These are phyloP conservation scores for Hemileccinum impolitum DNA, from an alignment of 768 basidiomycete species.

Conservation along the genomic window DNA sequence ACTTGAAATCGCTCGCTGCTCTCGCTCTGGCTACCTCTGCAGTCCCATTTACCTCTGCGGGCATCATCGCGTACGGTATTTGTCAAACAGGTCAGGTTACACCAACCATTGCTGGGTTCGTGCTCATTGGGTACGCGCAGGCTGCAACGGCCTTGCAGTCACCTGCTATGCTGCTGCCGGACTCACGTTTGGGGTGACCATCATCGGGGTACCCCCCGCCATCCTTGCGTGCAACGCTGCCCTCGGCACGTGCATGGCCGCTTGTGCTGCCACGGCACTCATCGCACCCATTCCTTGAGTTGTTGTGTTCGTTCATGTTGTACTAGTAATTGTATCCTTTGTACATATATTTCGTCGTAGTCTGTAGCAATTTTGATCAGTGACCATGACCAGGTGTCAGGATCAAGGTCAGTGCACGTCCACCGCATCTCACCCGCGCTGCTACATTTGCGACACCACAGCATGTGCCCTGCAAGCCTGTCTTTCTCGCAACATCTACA, in stretches of 20 bases:
- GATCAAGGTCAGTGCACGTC: slow-evolving; percentile 19
- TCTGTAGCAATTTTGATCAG: no score
- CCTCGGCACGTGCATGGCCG: slow-evolving; percentile 24
- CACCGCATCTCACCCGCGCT: background rate
- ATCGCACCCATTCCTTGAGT: slow-evolving; percentile 24
- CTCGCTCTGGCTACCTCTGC: slow-evolving; percentile 17
- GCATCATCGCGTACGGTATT: slow-evolving; percentile 13
- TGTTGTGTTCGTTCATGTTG: no score
- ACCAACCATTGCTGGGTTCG: no score
- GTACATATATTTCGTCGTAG: no score
- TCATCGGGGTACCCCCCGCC: slow-evolving; percentile 18
- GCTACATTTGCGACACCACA: slow-evolving; percentile 21
- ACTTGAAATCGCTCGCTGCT: slow-evolving; percentile 18
- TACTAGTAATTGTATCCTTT: no score
- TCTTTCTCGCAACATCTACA: slow-evolving; percentile 60
- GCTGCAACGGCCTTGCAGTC: slow-evolving; percentile 22
- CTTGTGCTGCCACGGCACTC: slow-evolving; percentile 20
- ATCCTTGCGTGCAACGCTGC: slow-evolving; percentile 21
- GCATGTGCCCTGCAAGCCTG: slow-evolving; percentile 66
- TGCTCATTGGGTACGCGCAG: slow-evolving; percentile 6
- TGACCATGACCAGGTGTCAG: no score
- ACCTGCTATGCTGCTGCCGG: slow-evolving; percentile 25
- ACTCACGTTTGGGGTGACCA: slow-evolving; percentile 21
- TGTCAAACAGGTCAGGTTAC: slow-evolving; percentile 24
- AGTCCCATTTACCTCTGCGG: slow-evolving; percentile 16